Percentiles rank a stretch among this genome's conserved stretches.
These are phyloP conservation scores for Talaromyces funiculosus DNA, from an alignment of 2,329 filamentous ascomycete species.

Conservation along the genomic window DNA sequence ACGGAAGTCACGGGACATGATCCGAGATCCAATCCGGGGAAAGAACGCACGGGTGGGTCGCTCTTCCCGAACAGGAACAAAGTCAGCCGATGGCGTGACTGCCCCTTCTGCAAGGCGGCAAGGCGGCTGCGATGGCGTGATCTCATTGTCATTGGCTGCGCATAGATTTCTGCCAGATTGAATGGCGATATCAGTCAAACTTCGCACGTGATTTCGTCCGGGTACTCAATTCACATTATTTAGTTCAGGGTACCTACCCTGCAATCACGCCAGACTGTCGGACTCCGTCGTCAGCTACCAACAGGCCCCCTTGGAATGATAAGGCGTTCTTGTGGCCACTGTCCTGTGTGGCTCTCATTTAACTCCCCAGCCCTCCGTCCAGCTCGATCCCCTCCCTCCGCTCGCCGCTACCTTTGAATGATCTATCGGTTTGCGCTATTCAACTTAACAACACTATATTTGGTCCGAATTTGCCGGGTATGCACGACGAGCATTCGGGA, in stretches of 20 bases:
- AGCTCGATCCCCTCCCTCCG: background rate
- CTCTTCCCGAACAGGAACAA: background rate
- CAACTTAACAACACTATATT: background rate
- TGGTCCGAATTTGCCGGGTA: background rate
- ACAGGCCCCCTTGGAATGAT: background rate
- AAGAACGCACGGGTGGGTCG: background rate
- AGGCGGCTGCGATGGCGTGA: background rate
- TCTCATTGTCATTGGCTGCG: background rate
- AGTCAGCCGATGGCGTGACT: constrained; percentile 3
- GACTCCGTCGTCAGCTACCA: constrained; percentile 4
- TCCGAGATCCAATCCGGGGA: constrained; percentile 11
- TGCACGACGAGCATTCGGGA: background rate
- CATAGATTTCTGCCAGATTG: background rate
- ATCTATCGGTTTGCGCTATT: background rate
- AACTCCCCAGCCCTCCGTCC: background rate
- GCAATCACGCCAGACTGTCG: constrained; percentile 11
- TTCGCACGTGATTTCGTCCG: constrained; percentile 3
- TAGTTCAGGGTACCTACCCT: too few species aligned
- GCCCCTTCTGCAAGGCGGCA: background rate
- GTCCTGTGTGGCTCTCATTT: background rate
- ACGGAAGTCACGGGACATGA: background rate
- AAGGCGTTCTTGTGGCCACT: background rate
- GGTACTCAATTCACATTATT: too few species aligned
- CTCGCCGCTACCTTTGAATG: background rate
- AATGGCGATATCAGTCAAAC: constrained; percentile 4